Evolutionary conservation across 2,329 filamentous ascomycete genomes (phyloP), one percentile per base, ranked within the genome.

Genomic region (Xylaria sp.): DNA sequence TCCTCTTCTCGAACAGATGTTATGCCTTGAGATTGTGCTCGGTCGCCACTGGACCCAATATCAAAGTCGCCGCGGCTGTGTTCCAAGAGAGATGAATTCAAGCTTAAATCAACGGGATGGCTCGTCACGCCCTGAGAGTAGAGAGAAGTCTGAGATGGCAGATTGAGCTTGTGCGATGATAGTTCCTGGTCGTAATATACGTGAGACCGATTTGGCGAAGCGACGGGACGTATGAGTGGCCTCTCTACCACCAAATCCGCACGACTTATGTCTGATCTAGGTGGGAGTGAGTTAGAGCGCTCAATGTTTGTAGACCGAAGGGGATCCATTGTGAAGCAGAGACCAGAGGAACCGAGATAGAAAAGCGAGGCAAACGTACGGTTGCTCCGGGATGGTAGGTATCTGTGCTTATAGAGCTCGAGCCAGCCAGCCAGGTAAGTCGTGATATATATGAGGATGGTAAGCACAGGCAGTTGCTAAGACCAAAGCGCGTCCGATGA

Each of bases 221-320:
- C 75, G 68, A 70, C 65, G 54, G 75, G 71, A 61, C 60, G 67
- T 55, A 60, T 68, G 35, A 67, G 55, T 61, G 64, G 59, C 51
- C 48, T 65, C 65, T 66, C 69, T 69, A 74, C 76, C 53, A 77
- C 75, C 68, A 60, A 66, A 69, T 75, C 75, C 69, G 73, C 70
- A 74, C 76, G 75, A 69, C 72, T 74, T 69, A 72, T 72, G 75
- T 75, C 74, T 71, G 76, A 79, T 72, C 78, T 79, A 74, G 77
- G 75, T 68, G 73, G 75, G 70, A 74, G 79, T 80, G 78, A 80
- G 79, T 76, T 74, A 76, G 73, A 73, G 73, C 77, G 71, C 74
- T 77, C 75, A 72, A 69, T 72, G 35, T 66, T 55, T 69, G 73
- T 65, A 71, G 73, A 69, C 73, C 75, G 70, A 71, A 72, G 70